Evolutionary conservation across 2,329 filamentous ascomycete species (phyloP), one percentile per base, ranked within the genome.

Genomic region (Phialophora verrucosa): DNA sequence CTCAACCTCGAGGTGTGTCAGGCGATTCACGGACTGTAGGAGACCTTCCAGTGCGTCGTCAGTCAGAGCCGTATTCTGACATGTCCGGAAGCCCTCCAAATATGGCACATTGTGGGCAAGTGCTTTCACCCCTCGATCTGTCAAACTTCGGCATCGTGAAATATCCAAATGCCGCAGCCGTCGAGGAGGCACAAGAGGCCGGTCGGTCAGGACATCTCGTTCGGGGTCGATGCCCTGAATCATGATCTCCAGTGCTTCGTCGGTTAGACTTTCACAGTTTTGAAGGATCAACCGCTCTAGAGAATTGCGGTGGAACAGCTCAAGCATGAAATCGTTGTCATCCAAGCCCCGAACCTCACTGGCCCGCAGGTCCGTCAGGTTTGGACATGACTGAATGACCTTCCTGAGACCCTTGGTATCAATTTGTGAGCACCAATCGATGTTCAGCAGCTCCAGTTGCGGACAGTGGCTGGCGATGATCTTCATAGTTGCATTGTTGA

Each of bases 341-440:
- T 93, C 87, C 75, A 96, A 95, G 0, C 93, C 92, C 63, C 83
- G 84, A 29, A 97, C 85, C 77, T 97, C 93, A 55, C 91, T 90
- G 10, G 91, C 92, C 65, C 92, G 87, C 32, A 99, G 82, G 73
- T 98, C 93, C 62, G 83, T 90, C 62, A 99, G 80, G 61, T 84
- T 88, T 0, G 84, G 82, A 74, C 95, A 98, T 1, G 85, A 85
- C 66, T 90, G 83, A 0, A 97, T 81, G 1, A 99, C 85, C 59
- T 85, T 85, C 69, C 84, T 87, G 62, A 98, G 81, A 4, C 93
- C 93, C 12, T 86, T 83, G 8, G 91, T 90, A 74, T 95, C 90
- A 75, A 97, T 88, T 67, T 92, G 90, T 71, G 88, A 89, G 80
- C 95, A 99, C 92, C 94, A 98, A 0, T 93, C 96, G 23, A 98